Base-by-base conservation (phyloP, 148 eudicot genomes). In the Tetragonia tetragonoides region DNA sequence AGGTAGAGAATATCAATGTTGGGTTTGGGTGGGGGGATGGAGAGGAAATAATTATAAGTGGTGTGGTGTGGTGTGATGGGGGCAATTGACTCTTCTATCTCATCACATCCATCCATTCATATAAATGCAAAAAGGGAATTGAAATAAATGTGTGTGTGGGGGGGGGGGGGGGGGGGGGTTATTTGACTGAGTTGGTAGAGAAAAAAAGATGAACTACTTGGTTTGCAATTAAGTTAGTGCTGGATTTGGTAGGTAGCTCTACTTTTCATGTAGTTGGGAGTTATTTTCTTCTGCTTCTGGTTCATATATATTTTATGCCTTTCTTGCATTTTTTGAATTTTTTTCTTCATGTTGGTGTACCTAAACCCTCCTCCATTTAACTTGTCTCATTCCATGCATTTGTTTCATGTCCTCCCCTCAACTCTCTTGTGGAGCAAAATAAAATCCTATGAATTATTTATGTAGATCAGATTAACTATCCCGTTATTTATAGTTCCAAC, bases 191-290 rank as follows among this genome's bases (percentile, higher is more conserved):
- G 87, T 81, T 80, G 80, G 83, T 77, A 74, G 73, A 65, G 75
- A 80, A 49, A 74, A 73, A 68, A 60, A 56, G 59, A 54, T 63
- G 75, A 49, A 20, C 51, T 46, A 46, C 49, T 46, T 83, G 72
- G 83, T 81, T 79, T 66, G 81, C 77, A 79, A 84, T 79, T 79
- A 85, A 85, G 77, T 85, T 74, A 78, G 86, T 81, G 86, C 77
- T 79, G 83, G 85, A 84, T 84, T 81, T 86, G 84, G 87, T 84
- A 81, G 84, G 89, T 84, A 81, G 78, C 77, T 59, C 80, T 83
- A 75, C 79, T 64, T 74, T 78, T 68, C 51, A 70, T 78, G 78
- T 74, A 68, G 84, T 81, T 81, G 84, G 76, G 81, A 77, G 84
- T 72, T 81, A 81, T 72, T 28, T 28, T n/a, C n/a, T n/a, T n/a